Base-by-base conservation (phyloP, 164 flowering plant species). In the Magnolia changhungtana region DNA sequence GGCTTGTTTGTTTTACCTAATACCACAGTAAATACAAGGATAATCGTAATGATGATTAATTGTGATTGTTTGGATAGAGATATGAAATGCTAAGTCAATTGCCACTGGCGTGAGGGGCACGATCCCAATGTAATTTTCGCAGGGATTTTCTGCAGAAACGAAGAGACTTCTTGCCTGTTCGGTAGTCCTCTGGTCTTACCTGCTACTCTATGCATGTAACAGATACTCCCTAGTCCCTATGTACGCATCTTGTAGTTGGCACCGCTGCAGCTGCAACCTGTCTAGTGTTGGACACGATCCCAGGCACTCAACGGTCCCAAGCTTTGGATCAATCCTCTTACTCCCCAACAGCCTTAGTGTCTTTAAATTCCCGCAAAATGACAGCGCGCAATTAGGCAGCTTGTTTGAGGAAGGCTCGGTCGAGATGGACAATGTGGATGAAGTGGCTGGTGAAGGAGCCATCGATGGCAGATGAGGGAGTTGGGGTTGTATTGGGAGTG, bases 331-430 rank as follows among this genome's bases (percentile, higher is more conserved):
- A 61, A 96, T 88, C 72, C 31, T 82, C 81, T 85, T 89, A 78
- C 97, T 94, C 0, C 93, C 89, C 78, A 81, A 78, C 75, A 94
- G 74, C 82, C 78, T 90, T 86, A 96, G 83, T 58, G 89, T 90
- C 89, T 90, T 96, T 87, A 96, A 87, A 83, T 92, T 94, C 72
- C 83, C 88, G 80, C 95, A 96, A 68, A 79, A 93, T 3, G 88
- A 83, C 52, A 94, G 78, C 0, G 85, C 98, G 1, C 77, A 72
- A 86, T 73, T 66, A 94, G 83, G 52, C 92, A 72, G 61, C 98
- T 93, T 0, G 92, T 16, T 80, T 78, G 3, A 94, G 87, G 73
- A 91, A 94, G 1, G 78, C 81, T 93, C 91, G 91, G 64, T 94
- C 95, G 4, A 89, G 77, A 82, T 79, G 88, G 18, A 94, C 21